Conservation (phyloP, 2,329 filamentous ascomycete genomes). For the Aspergillus aculeatinus region DNA sequence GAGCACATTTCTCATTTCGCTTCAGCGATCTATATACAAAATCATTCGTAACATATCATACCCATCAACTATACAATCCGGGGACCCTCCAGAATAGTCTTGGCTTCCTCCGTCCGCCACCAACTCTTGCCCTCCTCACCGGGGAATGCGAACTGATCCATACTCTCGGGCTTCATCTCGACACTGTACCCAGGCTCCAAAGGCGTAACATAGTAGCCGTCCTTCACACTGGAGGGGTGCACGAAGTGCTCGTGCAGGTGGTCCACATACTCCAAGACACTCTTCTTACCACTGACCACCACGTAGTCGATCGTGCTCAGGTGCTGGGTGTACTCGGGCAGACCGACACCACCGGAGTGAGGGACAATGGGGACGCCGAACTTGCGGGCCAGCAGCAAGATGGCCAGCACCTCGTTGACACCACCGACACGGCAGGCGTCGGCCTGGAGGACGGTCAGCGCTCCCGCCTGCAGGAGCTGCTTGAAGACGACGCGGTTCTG, state of each 20-base stretch:
- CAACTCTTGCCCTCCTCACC: constrained; percentile 76
- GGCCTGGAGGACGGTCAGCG: constrained; percentile 85
- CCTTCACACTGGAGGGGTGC: constrained; percentile 74
- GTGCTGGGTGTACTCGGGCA: constrained; percentile 93
- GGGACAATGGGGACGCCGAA: constrained; percentile 79
- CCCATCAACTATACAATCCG: constrained; percentile 27
- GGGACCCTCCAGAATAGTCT: constrained; percentile 64
- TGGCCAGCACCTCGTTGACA: constrained; percentile 89
- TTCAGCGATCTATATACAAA: background rate
- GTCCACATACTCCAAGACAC: constrained; percentile 86
- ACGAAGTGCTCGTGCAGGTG: constrained; percentile 92
- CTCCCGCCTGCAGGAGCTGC: constrained; percentile 75
- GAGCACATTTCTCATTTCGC: background rate
- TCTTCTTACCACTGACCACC: constrained; percentile 75
- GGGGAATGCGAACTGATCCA: constrained; percentile 76
- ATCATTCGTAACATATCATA: constrained; percentile 1
- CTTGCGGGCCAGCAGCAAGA: constrained; percentile 71
- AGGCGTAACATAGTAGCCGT: constrained; percentile 86
- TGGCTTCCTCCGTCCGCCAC: constrained; percentile 83
- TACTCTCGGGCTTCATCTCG: constrained; percentile 87
- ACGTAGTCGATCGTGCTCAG: constrained; percentile 92
- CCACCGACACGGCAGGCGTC: constrained; percentile 88
- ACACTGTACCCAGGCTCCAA: constrained; percentile 83
- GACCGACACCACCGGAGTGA: constrained; percentile 82
- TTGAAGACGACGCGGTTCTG: constrained; percentile 95